Conservation (phyloP, 164 flowering plant species). For the Cinnamomum chago region DNA sequence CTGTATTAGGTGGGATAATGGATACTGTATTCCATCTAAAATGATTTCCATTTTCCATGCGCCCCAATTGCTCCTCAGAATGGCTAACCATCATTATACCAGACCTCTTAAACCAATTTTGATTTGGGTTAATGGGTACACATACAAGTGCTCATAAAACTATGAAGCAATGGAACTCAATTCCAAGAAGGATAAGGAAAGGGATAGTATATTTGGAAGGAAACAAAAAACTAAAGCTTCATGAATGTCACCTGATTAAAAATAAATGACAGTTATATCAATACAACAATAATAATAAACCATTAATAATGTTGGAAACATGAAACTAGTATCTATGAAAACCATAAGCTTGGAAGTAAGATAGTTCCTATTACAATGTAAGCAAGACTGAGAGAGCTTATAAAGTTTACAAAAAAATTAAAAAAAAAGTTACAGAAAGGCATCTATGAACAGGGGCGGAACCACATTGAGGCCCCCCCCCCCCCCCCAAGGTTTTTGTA, state of each 20-base stretch:
- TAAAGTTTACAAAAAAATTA: too few species aligned
- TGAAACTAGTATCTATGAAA: too few species aligned
- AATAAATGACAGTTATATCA: neutral
- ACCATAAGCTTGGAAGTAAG: too few species aligned
- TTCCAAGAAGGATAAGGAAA: neutral
- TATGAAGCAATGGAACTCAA: neutral
- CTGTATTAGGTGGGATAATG: neutral
- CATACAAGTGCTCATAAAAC: neutral
- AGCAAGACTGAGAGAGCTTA: too few species aligned
- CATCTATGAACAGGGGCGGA: too few species aligned
- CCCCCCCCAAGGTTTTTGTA: too few species aligned
- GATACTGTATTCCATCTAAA: neutral
- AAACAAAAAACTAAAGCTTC: neutral
- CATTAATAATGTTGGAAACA: too few species aligned
- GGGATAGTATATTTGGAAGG: neutral
- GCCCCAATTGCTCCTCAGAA: neutral
- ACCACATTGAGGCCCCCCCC: too few species aligned
- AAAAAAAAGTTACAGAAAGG: too few species aligned
- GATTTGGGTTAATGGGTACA: neutral
- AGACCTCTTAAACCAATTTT: neutral
- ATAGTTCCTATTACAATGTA: too few species aligned
- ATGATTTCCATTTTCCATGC: neutral
- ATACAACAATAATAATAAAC: too few species aligned
- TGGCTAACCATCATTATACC: neutral
- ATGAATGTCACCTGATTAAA: neutral